Evolutionary conservation across 192 early-diverging fungal species (phyloP).

Genomic region (Rhizophagus sp.): DNA sequence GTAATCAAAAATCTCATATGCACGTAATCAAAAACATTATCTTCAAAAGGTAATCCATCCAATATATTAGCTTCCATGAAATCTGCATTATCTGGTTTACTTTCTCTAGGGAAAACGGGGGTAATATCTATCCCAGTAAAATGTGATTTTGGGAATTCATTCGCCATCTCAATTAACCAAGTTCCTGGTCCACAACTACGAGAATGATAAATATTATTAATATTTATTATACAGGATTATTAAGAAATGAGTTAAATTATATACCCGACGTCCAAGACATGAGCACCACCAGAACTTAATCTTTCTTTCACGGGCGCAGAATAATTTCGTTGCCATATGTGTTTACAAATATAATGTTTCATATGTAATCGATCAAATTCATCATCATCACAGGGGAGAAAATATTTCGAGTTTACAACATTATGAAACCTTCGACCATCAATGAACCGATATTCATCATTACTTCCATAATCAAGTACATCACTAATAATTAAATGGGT

Average conservation of each 20-base stretch:
- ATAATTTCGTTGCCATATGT: constrained; percentile 18
- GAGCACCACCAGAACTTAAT: neutral
- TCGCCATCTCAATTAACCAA: constrained; percentile 4
- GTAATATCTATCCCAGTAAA: constrained; percentile 40
- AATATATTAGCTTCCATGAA: constrained; percentile 36
- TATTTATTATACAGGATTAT: neutral
- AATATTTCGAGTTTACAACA: constrained; percentile 37
- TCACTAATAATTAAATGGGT: neutral
- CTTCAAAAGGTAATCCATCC: constrained; percentile 33
- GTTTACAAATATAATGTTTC: constrained; percentile 16
- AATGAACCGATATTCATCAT: constrained; percentile 17
- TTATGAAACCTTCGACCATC: constrained; percentile 46
- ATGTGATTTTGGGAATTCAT: constrained; percentile 31
- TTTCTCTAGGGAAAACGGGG: constrained; percentile 37
- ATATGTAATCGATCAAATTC: constrained; percentile 41
- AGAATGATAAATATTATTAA: too few relatives aligned
- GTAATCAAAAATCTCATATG: constrained; percentile 34
- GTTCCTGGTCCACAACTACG: constrained; percentile 3
- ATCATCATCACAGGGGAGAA: constrained; percentile 50
- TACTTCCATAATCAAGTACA: neutral
- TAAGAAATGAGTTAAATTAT: neutral
- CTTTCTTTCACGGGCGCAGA: neutral
- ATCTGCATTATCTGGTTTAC: constrained; percentile 35
- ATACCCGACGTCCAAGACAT: constrained; percentile 10
- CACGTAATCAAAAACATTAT: constrained; percentile 39